Evolutionary conservation across 805 yeast species (phyloP), one percentile per base, ranked within the genome.

Genomic region (Saitoella complicata): DNA sequence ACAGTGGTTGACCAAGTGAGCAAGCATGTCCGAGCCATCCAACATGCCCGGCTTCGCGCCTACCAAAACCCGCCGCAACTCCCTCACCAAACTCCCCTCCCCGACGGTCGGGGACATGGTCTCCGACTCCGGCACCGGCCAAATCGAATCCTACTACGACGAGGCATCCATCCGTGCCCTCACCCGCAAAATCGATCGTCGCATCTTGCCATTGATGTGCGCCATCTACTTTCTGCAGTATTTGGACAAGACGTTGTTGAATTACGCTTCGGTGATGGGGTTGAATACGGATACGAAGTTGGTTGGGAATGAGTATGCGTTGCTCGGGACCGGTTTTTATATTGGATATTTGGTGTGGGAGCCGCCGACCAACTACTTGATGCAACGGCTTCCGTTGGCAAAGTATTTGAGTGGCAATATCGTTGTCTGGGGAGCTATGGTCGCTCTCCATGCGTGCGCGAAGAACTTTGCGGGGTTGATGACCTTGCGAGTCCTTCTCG

Each of bases 181-280:
- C 29, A 38, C 40, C 7, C 49, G 59, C 11, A 73, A 69, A 52
- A 58, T 75, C n/a, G 80, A 76, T 55, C 37, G 45, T 6, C 60
- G 67, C 37, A 62, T 75, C 12, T 54, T 74, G 55, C 66, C 76
- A 0, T 58, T 74, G 32, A 56, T 76, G 49, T 71, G 78, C 51
- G 61, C 67, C 35, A 67, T 73, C 10, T 76, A 76, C 51, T 68
- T 75, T 45, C 58, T 75, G 11, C 50, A 46, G 33, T 73, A 72
- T 51, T 59, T 75, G 45, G 82, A 76, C 51, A 76, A 76, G 52
- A 66, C 73, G n/a, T 58, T 76, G 42, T 58, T 72, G 37, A 75
- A 75, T 49, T 73, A 75, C 53, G 77, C 81, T 2, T 77, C 77
- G 10, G 75, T 76, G 1, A 72, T 76, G 79, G 80, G 80, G 0